phyloP scores from a whole-genome alignment of 441 rosid genomes.

The Erodium texanum region DNA sequence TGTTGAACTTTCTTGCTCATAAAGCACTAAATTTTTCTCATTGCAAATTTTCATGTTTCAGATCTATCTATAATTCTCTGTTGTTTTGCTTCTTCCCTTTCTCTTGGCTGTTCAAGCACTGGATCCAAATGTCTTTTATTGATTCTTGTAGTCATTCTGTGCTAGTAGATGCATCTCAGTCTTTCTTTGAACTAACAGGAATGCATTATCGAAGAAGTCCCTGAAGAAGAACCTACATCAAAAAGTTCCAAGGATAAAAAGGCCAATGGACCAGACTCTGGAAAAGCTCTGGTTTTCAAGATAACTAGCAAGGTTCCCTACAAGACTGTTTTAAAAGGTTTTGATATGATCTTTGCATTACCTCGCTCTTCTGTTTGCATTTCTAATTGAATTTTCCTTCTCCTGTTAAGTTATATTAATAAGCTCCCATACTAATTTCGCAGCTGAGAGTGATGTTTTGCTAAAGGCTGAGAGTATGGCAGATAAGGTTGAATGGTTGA shows the following conservation, averaged over 20 bases:
- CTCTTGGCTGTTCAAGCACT: slow-evolving; percentile 4
- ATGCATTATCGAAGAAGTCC: slow-evolving; percentile 68
- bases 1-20: too few relatives aligned
- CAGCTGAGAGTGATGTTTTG: slow-evolving; percentile 80
- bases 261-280: slow-evolving; percentile 66
- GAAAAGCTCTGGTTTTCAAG: slow-evolving; percentile 68
- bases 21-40: too few relatives aligned
- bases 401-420: slow-evolving; percentile 7
- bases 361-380: neutral
- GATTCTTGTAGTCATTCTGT: neutral
- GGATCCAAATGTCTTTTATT: neutral
- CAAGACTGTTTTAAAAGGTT: slow-evolving; percentile 93
- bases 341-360: slow-evolving; percentile 7
- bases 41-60: neutral
- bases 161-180: slow-evolving; percentile 3
- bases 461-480: slow-evolving; percentile 84
- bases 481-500: slow-evolving; percentile 86
- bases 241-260: slow-evolving; percentile 90
- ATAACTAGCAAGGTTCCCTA: slow-evolving; percentile 82
- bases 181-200: slow-evolving; percentile 46
- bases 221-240: slow-evolving; percentile 60
- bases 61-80: neutral
- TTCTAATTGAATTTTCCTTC: neutral
- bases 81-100: neutral
- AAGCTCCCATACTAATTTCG: slow-evolving; percentile 19